These are phyloP conservation scores for Beauveria caledonica DNA, from an alignment of 2,329 filamentous ascomycete species.

Conservation along the genomic window DNA sequence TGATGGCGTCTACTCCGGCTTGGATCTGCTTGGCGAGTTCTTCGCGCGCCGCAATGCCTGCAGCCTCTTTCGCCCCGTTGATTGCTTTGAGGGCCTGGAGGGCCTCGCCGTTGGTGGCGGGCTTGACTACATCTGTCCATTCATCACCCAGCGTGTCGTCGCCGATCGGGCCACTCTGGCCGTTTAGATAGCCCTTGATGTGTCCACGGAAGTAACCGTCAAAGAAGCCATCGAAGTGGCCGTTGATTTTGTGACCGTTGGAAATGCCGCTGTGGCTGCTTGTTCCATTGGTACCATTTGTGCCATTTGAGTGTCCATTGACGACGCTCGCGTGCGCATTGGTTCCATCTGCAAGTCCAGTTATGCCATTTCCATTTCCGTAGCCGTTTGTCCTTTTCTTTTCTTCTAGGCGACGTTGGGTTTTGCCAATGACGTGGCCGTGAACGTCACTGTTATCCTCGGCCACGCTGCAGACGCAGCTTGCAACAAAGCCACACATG, in stretches of 20 bases:
- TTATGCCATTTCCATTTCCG: not conserved
- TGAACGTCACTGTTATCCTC: not conserved
- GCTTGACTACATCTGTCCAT: not conserved
- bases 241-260: not conserved
- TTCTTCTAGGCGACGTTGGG: not conserved
- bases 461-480: not conserved
- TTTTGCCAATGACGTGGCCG: not conserved
- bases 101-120: not conserved
- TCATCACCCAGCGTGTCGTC: not conserved
- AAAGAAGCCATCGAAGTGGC: not conserved
- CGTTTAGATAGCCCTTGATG: not conserved
- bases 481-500: not conserved
- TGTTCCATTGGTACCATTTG: not conserved
- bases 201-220: not conserved
- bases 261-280: not conserved
- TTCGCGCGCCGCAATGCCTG: not conserved
- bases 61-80: not conserved
- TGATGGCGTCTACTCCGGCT: not conserved
- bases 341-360: not conserved
- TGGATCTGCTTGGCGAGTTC: not conserved
- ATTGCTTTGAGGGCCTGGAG: not conserved
- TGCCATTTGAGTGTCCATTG: not conserved
- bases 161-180: not conserved
- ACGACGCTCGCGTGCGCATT: not conserved
- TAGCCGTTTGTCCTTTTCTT: not conserved